These are phyloP conservation scores for Haplosporangium sp. DNA, from an alignment of 371 early-diverging fungal species.

Conservation along the genomic window DNA sequence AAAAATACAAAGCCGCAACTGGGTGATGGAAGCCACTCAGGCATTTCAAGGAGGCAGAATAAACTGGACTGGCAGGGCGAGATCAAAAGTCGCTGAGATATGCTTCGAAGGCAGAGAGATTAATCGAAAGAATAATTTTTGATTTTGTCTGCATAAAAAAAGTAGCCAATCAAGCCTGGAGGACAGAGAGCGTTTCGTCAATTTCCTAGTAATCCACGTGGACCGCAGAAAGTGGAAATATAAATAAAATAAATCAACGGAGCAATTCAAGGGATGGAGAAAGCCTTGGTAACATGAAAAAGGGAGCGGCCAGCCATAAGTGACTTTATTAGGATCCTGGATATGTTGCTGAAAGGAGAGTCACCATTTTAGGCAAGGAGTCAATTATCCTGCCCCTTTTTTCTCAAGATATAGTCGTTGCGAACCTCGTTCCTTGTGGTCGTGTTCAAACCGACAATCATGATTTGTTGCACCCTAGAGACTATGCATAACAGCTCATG, in stretches of 20 bases:
- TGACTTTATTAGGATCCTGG: background rate
- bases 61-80: no score
- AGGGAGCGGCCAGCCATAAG: background rate
- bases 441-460: conserved; percentile 20
- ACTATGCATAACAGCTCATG: background rate
- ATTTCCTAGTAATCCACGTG: background rate
- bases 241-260: no score
- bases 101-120: no score
- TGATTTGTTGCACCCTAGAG: conserved; percentile 33
- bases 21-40: no score
- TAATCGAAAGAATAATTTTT: no score
- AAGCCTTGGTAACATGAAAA: background rate
- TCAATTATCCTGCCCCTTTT: background rate
- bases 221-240: background rate
- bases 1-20: no score
- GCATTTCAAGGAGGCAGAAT: no score
- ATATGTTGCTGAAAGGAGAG: background rate
- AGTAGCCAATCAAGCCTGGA: no score
- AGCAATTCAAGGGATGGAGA: background rate
- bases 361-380: conserved; percentile 1
- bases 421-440: conserved; percentile 1
- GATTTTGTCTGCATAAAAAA: no score
- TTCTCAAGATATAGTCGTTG: background rate
- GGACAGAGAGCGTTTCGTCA: no score
- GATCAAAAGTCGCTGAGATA: no score